These are phyloP conservation scores for Chromosphaera perkinsii DNA, from an alignment of 208 protist genomes.

Conservation along the genomic window DNA sequence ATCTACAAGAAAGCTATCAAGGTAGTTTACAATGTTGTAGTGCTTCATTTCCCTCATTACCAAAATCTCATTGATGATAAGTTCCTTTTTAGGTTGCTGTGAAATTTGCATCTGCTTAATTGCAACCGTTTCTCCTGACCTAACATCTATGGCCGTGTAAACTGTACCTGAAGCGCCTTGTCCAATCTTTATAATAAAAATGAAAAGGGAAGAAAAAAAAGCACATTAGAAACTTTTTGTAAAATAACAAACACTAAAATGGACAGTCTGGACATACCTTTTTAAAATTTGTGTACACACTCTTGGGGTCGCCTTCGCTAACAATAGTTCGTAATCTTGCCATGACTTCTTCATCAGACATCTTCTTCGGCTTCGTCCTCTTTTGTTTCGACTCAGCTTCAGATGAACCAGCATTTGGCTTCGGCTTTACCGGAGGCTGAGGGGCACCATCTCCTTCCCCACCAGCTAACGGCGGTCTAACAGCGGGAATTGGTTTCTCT, in stretches of 20 bases:
- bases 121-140: conserved; percentile 28
- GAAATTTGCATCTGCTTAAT: conserved; percentile 45
- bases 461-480: no score
- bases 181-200: background rate
- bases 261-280: conserved; percentile 38
- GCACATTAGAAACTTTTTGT: conserved; percentile 1
- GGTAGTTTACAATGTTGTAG: conserved; percentile 56
- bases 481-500: no score
- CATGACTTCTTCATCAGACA: conserved; percentile 41
- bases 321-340: conserved; percentile 29
- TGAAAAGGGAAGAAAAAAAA: background rate
- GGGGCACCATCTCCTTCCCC: background rate
- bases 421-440: background rate
- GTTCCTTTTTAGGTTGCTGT: conserved; percentile 46
- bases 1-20: conserved; percentile 48
- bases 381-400: conserved; percentile 18
- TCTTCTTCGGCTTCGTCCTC: conserved; percentile 1
- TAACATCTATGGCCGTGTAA: conserved; percentile 21
- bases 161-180: conserved; percentile 33
- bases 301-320: conserved; percentile 15
- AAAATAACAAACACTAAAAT: background rate
- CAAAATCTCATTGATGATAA: conserved; percentile 57
- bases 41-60: conserved; percentile 58
- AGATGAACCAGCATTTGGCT: no score
- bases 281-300: conserved; percentile 24